Conservation (phyloP, 768 basidiomycete species). For the Pleurotus cornucopiae region DNA sequence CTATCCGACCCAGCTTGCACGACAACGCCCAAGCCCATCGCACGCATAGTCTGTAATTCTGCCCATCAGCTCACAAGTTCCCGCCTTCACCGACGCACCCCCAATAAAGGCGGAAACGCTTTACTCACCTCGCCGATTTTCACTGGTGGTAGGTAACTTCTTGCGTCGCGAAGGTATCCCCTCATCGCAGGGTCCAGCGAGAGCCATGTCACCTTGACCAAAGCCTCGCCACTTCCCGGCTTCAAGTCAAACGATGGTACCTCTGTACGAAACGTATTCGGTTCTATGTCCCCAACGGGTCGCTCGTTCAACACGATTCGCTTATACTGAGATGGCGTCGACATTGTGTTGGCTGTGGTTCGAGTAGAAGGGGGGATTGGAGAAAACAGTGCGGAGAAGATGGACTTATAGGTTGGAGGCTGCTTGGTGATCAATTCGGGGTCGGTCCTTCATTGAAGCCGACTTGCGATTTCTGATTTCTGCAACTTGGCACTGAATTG, state of each 20-base stretch:
- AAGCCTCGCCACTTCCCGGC: constrained; percentile 47
- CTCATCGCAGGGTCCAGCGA: constrained; percentile 90
- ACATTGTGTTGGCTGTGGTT: too few species aligned
- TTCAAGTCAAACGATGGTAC: constrained; percentile 47
- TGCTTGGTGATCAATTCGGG: too few species aligned
- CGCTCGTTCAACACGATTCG: constrained; percentile 75
- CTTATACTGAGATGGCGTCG: constrained; percentile 38
- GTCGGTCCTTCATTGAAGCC: too few species aligned
- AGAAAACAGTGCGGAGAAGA: too few species aligned
- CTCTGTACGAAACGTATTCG: constrained; percentile 70
- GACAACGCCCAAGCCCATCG: constrained; percentile 62
- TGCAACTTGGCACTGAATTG: too few species aligned
- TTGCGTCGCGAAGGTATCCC: constrained; percentile 67
- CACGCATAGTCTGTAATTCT: constrained; percentile 50
- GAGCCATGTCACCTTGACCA: constrained; percentile 78
- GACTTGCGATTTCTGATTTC: too few species aligned
- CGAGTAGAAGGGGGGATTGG: too few species aligned
- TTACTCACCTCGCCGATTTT: constrained; percentile 56
- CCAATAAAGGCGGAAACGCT: not conserved
- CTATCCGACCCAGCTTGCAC: constrained; percentile 52
- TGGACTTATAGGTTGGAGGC: too few species aligned
- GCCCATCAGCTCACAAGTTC: not conserved
- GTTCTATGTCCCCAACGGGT: constrained; percentile 62
- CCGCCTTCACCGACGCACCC: not conserved
- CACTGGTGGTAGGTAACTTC: constrained; percentile 71